Evolutionary conservation across 139 green algal species (phyloP).

Genomic region (Picochlorum sp.): DNA sequence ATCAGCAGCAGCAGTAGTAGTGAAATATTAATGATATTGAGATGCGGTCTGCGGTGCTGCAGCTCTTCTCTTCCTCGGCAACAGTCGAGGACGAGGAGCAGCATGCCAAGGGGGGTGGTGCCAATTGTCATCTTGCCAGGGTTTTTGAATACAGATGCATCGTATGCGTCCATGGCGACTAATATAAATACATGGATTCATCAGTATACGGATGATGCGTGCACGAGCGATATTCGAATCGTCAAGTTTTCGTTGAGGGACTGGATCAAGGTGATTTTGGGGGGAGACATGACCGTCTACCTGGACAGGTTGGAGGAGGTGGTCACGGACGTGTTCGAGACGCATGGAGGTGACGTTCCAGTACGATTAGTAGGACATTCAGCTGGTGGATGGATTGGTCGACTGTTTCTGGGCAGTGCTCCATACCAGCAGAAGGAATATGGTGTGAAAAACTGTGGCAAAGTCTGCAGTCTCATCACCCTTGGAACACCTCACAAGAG

Average conservation of each 20-base stretch:
- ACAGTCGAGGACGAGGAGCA: too few relatives aligned
- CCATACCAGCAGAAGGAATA: constrained; percentile 22
- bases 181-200: too few relatives aligned
- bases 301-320: constrained; percentile 7
- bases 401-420: constrained; percentile 25
- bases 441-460: neutral
- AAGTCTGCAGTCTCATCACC: constrained; percentile 32
- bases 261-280: constrained; percentile 8
- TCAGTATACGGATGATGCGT: too few relatives aligned
- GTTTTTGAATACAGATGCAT: too few relatives aligned
- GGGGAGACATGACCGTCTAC: constrained; percentile 11
- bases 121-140: too few relatives aligned
- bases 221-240: too few relatives aligned
- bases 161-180: too few relatives aligned
- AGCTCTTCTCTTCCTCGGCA: too few relatives aligned
- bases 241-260: neutral
- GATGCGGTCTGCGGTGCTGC: too few relatives aligned
- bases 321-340: constrained; percentile 4
- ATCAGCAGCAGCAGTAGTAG: too few relatives aligned
- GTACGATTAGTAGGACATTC: constrained; percentile 35
- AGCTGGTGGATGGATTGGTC: constrained; percentile 36
- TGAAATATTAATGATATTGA: too few relatives aligned
- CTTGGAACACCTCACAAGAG: constrained; percentile 36
- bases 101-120: too few relatives aligned
- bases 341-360: neutral